Base-by-base conservation (phyloP, 2,329 filamentous ascomycete species). In the Ambrosiella beaveri region DNA sequence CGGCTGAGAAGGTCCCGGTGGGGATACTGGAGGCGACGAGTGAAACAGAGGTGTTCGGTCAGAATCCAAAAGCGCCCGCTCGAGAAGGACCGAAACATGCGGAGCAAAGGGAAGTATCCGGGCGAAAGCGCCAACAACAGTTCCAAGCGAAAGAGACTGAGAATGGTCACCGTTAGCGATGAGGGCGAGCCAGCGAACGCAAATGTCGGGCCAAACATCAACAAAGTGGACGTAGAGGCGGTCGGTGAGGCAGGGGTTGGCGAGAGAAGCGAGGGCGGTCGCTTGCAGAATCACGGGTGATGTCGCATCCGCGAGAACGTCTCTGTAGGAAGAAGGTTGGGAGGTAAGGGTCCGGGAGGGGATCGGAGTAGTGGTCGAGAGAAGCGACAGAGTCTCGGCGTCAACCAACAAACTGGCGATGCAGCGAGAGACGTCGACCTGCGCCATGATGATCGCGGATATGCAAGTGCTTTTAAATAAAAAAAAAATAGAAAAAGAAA, bases 41-140 rank as follows among this genome's bases (percentile, higher is more conserved):
- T 51, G 19, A n/a, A 51, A 51, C 17, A 51, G 47, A 13, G 47
- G 47, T n/a, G 17, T 15, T 7, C 35, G 47, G 13, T 51, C 47
- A 11, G 47, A 51, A 5, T 19, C 17, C 13, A 51, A 19, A 36
- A 51, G 17, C 52, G 11, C 38, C 11, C 52, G 52, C 69, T 83
- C 78, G 62, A 88, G 77, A 68, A 89, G 87, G 61, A 82, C 78
- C 57, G 84, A 81, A 49, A 97, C 75, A 66, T 91, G 81, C 55
- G 88, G 86, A 63, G 86, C 86, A 73, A 93, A 84, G 15, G 88
- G 87, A 64, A 96, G 69, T 62, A 95, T 76, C 65, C 86, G 79
- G 61, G 86, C 85, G 71, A 95, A 86, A 38, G 86, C 84, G 58
- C 83, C 77, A 62, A 91, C 76, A 65, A 69, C 64, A 68, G 57